These are phyloP conservation scores for Rhizopogon roseolus DNA, from an alignment of 768 basidiomycete genomes.

Conservation along the genomic window DNA sequence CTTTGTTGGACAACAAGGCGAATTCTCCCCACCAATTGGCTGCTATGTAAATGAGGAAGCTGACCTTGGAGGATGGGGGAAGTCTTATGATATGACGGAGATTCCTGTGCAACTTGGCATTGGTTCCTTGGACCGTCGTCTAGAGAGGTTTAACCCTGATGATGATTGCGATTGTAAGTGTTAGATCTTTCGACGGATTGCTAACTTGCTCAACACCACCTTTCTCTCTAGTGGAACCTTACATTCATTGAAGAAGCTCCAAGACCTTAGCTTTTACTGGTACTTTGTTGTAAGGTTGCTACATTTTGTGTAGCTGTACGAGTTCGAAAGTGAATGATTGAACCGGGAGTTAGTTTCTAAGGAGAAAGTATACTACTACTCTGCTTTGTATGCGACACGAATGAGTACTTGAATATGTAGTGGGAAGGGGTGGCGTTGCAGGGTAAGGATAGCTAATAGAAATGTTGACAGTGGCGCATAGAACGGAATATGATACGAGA, in stretches of 20 bases:
- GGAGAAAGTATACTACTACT: too few relatives aligned
- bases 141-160: slow-evolving; percentile 21
- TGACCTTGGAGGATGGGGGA: slow-evolving; percentile 21
- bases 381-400: too few relatives aligned
- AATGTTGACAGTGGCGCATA: too few relatives aligned
- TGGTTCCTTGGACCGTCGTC: slow-evolving; percentile 17
- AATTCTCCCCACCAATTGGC: slow-evolving; percentile 7
- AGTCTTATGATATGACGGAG: slow-evolving; percentile 1
- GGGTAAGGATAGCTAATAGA: too few relatives aligned
- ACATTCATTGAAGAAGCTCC: neutral
- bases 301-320: too few relatives aligned
- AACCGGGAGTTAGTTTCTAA: too few relatives aligned
- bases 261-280: too few relatives aligned
- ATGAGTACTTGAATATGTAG: too few relatives aligned
- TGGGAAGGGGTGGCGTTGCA: too few relatives aligned
- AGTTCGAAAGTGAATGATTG: too few relatives aligned
- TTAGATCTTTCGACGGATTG: neutral
- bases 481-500: too few relatives aligned
- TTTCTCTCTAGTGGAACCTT: neutral
- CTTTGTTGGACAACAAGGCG: neutral
- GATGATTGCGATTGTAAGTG: neutral
- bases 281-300: too few relatives aligned
- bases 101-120: slow-evolving; percentile 14
- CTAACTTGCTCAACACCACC: neutral
- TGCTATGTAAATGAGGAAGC: slow-evolving; percentile 11